Conservation (phyloP, 2,329 filamentous ascomycete species). For the Trichoderma citrinoviride region DNA sequence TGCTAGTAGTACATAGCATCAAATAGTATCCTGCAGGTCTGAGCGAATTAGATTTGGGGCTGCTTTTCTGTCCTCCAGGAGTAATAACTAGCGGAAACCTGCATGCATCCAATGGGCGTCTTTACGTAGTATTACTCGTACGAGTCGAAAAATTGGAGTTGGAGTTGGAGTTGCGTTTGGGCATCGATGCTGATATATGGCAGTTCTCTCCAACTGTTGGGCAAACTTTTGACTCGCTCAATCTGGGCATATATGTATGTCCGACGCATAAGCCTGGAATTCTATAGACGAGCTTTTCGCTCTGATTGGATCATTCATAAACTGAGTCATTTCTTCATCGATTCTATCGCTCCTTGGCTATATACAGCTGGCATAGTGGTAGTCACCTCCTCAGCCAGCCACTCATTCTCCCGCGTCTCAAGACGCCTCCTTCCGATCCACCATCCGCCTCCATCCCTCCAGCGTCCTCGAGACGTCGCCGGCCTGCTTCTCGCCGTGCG, state of each 20-base stretch:
- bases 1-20: neutral
- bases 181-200: neutral
- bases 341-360: no score
- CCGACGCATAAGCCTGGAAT: no score
- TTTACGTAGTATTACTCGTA: neutral
- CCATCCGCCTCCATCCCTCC: constrained; percentile 29
- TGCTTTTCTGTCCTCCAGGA: neutral
- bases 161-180: neutral
- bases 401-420: neutral
- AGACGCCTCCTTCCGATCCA: constrained; percentile 9
- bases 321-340: neutral
- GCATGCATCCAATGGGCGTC: neutral
- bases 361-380: no score
- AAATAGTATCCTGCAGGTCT: constrained; percentile 12
- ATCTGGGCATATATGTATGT: neutral
- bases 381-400: no score
- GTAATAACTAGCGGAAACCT: neutral
- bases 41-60: neutral
- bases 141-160: no score
- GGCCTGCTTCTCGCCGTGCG: constrained; percentile 26
- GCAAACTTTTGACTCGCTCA: neutral
- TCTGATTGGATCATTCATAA: neutral
- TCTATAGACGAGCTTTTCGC: no score
- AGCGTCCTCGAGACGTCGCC: constrained; percentile 23
- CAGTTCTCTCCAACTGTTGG: neutral